Evolutionary conservation across 257 asterid genomes (phyloP).

Genomic region (Cruciata laevipes): DNA sequence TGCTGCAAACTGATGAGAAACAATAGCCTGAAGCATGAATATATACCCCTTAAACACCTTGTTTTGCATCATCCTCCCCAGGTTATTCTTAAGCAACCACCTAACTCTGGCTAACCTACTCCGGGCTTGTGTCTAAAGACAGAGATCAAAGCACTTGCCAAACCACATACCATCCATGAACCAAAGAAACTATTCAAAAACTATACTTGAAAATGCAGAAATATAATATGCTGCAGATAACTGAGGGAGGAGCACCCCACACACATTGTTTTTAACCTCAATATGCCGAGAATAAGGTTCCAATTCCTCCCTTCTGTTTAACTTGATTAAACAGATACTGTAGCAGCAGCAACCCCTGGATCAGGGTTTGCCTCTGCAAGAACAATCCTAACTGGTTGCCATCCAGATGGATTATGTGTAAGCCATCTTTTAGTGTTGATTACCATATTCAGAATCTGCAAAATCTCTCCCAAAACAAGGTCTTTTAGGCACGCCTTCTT

Average conservation of each 20-base stretch:
- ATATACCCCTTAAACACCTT: neutral
- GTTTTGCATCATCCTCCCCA: neutral
- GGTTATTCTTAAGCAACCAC: neutral
- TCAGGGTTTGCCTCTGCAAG: slow-evolving; percentile 64
- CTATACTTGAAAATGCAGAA: slow-evolving; percentile 16
- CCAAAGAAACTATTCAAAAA: neutral
- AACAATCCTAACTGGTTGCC: slow-evolving; percentile 71
- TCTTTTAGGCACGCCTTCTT: slow-evolving; percentile 63
- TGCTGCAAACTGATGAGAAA: slow-evolving; percentile 4
- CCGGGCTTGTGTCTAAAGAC: neutral
- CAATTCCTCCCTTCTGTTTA: slow-evolving; percentile 30
- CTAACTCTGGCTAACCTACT: slow-evolving; percentile 4
- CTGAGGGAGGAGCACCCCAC: slow-evolving; percentile 28
- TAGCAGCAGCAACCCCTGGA: slow-evolving; percentile 57
- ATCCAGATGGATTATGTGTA: slow-evolving; percentile 58
- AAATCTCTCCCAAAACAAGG: slow-evolving; percentile 62
- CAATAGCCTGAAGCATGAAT: slow-evolving; percentile 1
- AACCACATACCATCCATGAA: neutral
- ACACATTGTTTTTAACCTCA: slow-evolving; percentile 22
- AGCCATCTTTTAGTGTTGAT: slow-evolving; percentile 73
- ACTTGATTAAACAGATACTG: slow-evolving; percentile 28
- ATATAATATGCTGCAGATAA: slow-evolving; percentile 10
- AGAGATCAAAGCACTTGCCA: neutral
- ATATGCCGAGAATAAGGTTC: slow-evolving; percentile 16
- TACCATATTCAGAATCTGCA: slow-evolving; percentile 82